Percentiles rank a stretch among this genome's conserved stretches.
Conservation (phyloP, 2,329 filamentous ascomycete genomes). For the Arthrobotrys entomopaga region DNA sequence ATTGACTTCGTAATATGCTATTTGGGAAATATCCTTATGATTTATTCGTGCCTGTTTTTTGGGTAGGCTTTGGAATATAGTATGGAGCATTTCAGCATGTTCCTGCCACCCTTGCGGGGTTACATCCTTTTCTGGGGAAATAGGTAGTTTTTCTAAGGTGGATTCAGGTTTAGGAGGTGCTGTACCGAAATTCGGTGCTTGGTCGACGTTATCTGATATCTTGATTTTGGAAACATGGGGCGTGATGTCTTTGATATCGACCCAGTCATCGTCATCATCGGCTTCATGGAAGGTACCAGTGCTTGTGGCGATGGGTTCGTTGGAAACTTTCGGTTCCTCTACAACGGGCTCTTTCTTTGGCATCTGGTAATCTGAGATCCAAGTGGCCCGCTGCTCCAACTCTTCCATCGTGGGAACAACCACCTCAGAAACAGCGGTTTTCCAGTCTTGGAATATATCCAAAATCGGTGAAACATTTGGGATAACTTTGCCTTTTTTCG, state of each 20-base stretch:
- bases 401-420: conserved; percentile 27
- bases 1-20: conserved; percentile 32
- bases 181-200: not conserved
- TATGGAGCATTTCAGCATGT: conserved; percentile 35
- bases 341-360: not conserved
- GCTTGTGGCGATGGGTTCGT: not conserved
- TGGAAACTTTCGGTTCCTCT: not conserved
- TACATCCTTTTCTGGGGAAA: not conserved
- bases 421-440: conserved; percentile 48
- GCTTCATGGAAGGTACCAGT: conserved; percentile 14
- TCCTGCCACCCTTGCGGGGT: conserved; percentile 35
- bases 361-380: conserved; percentile 48
- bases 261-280: conserved; percentile 48
- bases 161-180: not conserved
- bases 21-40: conserved; percentile 37
- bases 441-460: conserved; percentile 35
- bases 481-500: conserved; percentile 44
- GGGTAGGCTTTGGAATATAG: conserved; percentile 18
- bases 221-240: conserved; percentile 11
- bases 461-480: conserved; percentile 54
- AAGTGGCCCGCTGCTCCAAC: conserved; percentile 46
- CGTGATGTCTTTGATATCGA: conserved; percentile 22
- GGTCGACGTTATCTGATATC: conserved; percentile 7
- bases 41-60: conserved; percentile 22
- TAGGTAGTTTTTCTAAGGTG: conserved; percentile 18